phyloP scores from a whole-genome alignment of 805 yeast species.

The Ogataea ganodermae region DNA sequence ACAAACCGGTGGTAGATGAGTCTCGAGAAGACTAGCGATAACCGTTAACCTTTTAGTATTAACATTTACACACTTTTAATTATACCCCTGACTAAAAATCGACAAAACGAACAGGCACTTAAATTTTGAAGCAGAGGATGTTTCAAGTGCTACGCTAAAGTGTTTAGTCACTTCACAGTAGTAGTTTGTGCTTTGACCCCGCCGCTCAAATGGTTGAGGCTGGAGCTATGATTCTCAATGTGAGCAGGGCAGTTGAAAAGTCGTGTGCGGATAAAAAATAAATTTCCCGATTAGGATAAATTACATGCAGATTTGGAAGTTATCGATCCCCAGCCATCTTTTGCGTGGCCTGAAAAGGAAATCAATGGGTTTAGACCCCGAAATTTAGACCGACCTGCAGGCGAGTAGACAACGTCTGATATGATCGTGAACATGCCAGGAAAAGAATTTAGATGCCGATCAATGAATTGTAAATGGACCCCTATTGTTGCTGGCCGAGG shows the following conservation, averaged over 20 bases:
- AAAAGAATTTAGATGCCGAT: background rate
- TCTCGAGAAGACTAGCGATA: too few species aligned
- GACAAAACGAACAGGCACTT: background rate
- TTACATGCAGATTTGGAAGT: background rate
- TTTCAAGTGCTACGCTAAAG: constrained; percentile 2
- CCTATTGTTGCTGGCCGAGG: background rate
- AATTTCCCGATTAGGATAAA: constrained; percentile 3
- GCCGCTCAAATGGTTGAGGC: background rate
- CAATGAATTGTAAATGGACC: background rate
- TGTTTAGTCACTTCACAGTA: background rate
- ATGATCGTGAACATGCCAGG: background rate
- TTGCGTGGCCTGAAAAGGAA: constrained; percentile 1
- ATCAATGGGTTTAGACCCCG: constrained; percentile 1
- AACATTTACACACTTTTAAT: background rate
- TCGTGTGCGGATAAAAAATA: background rate
- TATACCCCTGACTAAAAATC: background rate
- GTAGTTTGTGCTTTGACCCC: background rate
- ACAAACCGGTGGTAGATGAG: too few species aligned
- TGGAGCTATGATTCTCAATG: background rate
- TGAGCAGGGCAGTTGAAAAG: background rate
- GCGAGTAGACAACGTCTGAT: background rate
- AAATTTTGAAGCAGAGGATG: background rate
- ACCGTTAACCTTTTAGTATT: too few species aligned
- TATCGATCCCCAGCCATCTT: constrained; percentile 5
- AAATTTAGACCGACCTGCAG: background rate